Evolutionary conservation across 371 early-diverging fungal species (phyloP).

Genomic region (Saksenaea vasiformis): DNA sequence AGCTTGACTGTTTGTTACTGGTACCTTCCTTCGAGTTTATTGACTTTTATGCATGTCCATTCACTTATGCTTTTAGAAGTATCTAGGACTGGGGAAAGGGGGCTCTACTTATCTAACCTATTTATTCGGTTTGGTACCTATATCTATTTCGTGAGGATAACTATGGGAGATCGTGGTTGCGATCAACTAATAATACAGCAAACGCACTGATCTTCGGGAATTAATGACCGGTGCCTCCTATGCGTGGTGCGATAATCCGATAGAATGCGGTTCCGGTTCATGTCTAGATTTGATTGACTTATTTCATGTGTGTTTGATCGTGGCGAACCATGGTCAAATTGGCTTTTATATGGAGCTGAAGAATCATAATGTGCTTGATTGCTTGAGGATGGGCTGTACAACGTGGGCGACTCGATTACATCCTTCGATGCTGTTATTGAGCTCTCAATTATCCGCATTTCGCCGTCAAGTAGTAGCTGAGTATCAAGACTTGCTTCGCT

Average conservation of each 20-base stretch:
- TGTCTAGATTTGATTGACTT: background rate
- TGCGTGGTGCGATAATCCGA: background rate
- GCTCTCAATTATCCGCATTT: background rate
- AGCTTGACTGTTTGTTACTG: too few species aligned
- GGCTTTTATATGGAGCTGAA: background rate
- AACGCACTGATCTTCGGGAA: background rate
- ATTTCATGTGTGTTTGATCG: background rate
- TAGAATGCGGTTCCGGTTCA: background rate
- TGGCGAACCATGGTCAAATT: background rate
- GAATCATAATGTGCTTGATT: background rate
- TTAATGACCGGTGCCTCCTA: background rate
- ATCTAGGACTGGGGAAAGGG: too few species aligned
- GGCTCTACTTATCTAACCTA: background rate
- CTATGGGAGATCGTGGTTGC: background rate
- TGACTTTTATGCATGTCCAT: too few species aligned
- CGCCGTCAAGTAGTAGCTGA: background rate
- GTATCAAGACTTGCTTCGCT: background rate
- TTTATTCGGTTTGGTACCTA: background rate
- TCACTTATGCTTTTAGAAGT: too few species aligned
- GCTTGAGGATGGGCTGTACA: background rate
- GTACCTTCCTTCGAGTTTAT: too few species aligned
- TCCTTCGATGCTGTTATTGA: background rate
- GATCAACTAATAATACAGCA: conserved; percentile 3
- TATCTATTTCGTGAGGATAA: background rate
- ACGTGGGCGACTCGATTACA: background rate